Evolutionary conservation across 2,329 filamentous ascomycete species (phyloP), one percentile per base, ranked within the genome.

Genomic region (Dothideomycetidae sp.): DNA sequence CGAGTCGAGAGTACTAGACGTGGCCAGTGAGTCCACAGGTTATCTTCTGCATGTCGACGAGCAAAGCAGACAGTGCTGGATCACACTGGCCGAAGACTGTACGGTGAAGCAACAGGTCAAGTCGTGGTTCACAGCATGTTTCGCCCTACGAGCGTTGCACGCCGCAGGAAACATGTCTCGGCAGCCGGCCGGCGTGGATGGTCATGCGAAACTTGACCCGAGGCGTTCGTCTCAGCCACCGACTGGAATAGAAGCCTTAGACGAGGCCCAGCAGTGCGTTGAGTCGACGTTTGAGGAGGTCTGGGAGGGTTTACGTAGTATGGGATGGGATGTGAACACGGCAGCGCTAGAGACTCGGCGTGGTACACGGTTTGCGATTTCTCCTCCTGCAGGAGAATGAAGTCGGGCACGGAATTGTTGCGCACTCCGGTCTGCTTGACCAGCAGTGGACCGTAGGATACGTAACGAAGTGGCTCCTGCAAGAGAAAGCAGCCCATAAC

Each of bases 321-420:
- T 49, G 19, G 79, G 79, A 0, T 86, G 81, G 81, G 71, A 85
- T 56, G 47, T 81, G 32, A 61, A 72, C 39, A 65, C 64, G 35
- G 66, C 66, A 28, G 76, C 73, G 4, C 59, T 86, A 47, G 79
- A 85, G 61, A 84, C 78, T 12, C 64, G 60, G 41, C 61, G 69
- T 32, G 73, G 70, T 16, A 56, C 51, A n/a, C 42, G 51, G 19
- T 38, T 38, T 16, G 36, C 36, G 10, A 32, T 26, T 7, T 26
- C 21, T 7, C 7, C 21, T n/a, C 7, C 7, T n/a, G 21, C 21
- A 7, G 21, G n/a, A 26, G 21, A n/a, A 7, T 26, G 21, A 26
- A n/a, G 21, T 26, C 21, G 21, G 21, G n/a, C n/a, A n/a, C n/a
- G n/a, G n/a, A n/a, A n/a, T n/a, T n/a, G n/a, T n/a, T n/a, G n/a